Evolutionary conservation across 805 yeast genomes (phyloP).

Genomic region (Lipomyces oligophaga): DNA sequence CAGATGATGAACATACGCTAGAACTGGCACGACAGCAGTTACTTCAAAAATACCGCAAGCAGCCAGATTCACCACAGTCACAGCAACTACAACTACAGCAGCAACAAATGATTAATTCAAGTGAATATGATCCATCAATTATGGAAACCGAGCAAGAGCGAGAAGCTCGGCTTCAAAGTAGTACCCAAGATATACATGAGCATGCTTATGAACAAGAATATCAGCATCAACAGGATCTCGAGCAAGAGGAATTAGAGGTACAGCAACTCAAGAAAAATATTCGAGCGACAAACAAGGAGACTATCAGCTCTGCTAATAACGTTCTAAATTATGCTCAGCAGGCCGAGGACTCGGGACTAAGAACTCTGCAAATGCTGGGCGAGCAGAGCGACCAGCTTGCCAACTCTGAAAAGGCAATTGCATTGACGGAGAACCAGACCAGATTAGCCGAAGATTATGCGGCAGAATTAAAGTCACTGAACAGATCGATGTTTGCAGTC

Average conservation of each 20-base stretch:
- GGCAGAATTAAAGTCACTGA: slow-evolving; percentile 68
- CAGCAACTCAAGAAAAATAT: slow-evolving; percentile 80
- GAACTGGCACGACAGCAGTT: too few relatives aligned
- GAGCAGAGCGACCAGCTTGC: slow-evolving; percentile 83
- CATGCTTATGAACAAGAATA: slow-evolving; percentile 4
- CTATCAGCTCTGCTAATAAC: slow-evolving; percentile 79
- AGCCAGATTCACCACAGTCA: too few relatives aligned
- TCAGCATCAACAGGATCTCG: slow-evolving; percentile 2
- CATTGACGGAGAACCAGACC: slow-evolving; percentile 75
- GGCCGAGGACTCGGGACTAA: slow-evolving; percentile 69
- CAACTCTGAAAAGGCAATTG: slow-evolving; percentile 70
- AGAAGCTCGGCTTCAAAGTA: slow-evolving; percentile 6
- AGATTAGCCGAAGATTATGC: slow-evolving; percentile 79
- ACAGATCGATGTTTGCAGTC: slow-evolving; percentile 77
- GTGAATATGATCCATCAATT: slow-evolving; percentile 18
- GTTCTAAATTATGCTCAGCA: slow-evolving; percentile 68
- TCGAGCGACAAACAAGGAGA: slow-evolving; percentile 77
- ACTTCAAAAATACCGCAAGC: too few relatives aligned
- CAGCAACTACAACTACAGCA: neutral
- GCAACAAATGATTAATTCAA: neutral
- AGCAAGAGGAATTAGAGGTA: slow-evolving; percentile 60
- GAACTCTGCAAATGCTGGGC: slow-evolving; percentile 87
- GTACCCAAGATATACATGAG: too few relatives aligned
- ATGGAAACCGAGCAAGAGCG: slow-evolving; percentile 24
- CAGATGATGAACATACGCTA: too few relatives aligned